phyloP scores from a whole-genome alignment of 1,139 yeast genomes.

The Kodamaea derodonti region DNA sequence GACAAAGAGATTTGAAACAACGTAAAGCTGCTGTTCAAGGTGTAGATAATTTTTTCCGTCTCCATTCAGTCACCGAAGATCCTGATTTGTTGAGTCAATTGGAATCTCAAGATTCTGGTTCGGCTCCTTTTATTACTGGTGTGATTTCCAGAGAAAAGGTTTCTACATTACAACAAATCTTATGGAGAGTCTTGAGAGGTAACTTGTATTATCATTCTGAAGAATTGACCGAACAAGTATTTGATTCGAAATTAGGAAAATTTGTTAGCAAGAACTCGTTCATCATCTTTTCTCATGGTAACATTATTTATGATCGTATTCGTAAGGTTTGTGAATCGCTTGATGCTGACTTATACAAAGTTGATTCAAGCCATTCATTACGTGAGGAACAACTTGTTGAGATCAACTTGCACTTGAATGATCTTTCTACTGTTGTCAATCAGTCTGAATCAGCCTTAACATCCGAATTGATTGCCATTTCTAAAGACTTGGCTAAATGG shows the following conservation, averaged over 20 bases:
- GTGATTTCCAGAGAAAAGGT: slow-evolving; percentile 73
- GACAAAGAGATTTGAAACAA: slow-evolving; percentile 37
- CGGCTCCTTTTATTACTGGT: slow-evolving; percentile 66
- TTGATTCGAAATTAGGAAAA: slow-evolving; percentile 31
- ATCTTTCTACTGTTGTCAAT: slow-evolving; percentile 54
- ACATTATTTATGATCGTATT: slow-evolving; percentile 37
- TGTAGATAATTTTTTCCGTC: slow-evolving; percentile 60
- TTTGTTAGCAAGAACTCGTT: slow-evolving; percentile 38
- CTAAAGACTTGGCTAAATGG: slow-evolving; percentile 70
- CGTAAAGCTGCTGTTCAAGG: slow-evolving; percentile 47
- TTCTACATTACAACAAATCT: slow-evolving; percentile 71
- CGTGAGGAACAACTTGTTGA: slow-evolving; percentile 51
- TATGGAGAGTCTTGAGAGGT: slow-evolving; percentile 93
- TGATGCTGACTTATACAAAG: slow-evolving; percentile 41
- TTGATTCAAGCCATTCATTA: slow-evolving; percentile 26
- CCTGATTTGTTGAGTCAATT: slow-evolving; percentile 23
- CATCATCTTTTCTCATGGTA: slow-evolving; percentile 45
- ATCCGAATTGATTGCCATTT: slow-evolving; percentile 69
- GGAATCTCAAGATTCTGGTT: slow-evolving; percentile 22
- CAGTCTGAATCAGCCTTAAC: slow-evolving; percentile 56
- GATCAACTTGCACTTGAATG: slow-evolving; percentile 52
- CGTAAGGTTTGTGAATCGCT: slow-evolving; percentile 44
- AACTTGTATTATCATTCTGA: slow-evolving; percentile 73
- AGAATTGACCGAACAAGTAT: slow-evolving; percentile 58
- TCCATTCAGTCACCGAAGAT: slow-evolving; percentile 19